A percentile compares a stretch with the other conserved stretches of the same genome.
These are phyloP conservation scores for Prunella vulgaris DNA, from an alignment of 257 asterid genomes.

Conservation along the genomic window DNA sequence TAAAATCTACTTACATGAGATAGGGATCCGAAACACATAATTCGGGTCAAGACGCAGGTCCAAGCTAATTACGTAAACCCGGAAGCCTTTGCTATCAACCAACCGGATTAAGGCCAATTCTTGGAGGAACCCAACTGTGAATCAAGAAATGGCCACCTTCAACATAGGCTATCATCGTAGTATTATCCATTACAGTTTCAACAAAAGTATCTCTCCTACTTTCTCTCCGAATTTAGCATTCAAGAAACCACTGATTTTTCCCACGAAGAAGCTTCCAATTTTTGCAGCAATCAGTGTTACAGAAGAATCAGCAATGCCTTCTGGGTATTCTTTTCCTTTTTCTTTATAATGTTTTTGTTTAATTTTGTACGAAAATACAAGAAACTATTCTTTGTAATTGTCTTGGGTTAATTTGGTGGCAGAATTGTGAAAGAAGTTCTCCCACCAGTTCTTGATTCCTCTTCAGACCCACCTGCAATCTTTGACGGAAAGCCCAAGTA, in stretches of 20 bases:
- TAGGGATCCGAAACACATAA: background rate
- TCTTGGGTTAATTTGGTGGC: conserved; percentile 14
- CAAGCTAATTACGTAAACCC: too few relatives aligned
- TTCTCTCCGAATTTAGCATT: conserved; percentile 6
- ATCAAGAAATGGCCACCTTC: conserved; percentile 31
- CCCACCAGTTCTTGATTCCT: conserved; percentile 75
- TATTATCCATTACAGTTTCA: conserved; percentile 7
- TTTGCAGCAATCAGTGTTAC: conserved; percentile 18
- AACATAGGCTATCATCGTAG: conserved; percentile 24
- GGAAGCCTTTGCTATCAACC: background rate
- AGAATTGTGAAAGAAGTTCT: conserved; percentile 50
- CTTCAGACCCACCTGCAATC: conserved; percentile 76
- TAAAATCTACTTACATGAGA: too few relatives aligned
- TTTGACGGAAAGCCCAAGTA: conserved; percentile 84
- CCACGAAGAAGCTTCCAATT: conserved; percentile 20
- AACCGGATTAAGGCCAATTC: background rate
- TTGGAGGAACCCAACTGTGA: background rate
- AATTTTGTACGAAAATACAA: background rate
- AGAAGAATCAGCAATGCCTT: conserved; percentile 31
- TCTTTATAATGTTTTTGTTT: background rate
- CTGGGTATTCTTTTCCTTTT: conserved; percentile 36
- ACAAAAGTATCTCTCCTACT: background rate
- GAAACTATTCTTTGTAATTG: background rate
- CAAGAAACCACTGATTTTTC: conserved; percentile 16
- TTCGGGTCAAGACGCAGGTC: background rate